Evolutionary conservation across 306 rosid genomes (phyloP).

Genomic region (Citrullus colocynthis): DNA sequence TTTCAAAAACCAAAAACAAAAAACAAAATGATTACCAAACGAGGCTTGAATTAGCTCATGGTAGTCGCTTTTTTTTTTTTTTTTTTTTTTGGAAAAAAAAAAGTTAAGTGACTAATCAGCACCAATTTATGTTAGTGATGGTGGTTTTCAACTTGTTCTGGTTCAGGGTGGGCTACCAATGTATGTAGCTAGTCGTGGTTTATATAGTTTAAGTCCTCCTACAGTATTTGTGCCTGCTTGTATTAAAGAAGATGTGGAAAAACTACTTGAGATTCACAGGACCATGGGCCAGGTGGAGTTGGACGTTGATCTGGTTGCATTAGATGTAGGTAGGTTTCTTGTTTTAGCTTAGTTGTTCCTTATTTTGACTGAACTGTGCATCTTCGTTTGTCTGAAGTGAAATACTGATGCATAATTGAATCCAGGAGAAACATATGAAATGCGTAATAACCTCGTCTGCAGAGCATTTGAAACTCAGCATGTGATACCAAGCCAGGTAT

Average conservation of each 20-base stretch:
- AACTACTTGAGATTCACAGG: constrained; percentile 72
- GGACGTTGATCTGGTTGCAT: constrained; percentile 64
- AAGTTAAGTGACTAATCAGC: background rate
- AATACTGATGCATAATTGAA: constrained; percentile 18
- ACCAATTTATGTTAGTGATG: constrained; percentile 4
- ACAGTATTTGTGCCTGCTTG: constrained; percentile 87
- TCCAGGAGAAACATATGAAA: constrained; percentile 91
- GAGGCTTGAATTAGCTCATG: background rate
- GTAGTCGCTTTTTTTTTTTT: background rate
- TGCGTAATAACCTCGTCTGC: constrained; percentile 80
- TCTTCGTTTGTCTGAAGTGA: background rate
- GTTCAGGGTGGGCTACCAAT: constrained; percentile 90
- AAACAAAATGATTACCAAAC: no score
- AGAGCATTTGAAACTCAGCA: constrained; percentile 90
- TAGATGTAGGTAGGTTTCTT: constrained; percentile 65
- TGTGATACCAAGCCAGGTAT: constrained; percentile 92
- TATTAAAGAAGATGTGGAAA: constrained; percentile 78
- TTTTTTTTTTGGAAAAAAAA: background rate
- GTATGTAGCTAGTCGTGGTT: constrained; percentile 87
- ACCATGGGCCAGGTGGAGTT: constrained; percentile 76
- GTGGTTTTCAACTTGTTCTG: constrained; percentile 5
- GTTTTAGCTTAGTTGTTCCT: constrained; percentile 10
- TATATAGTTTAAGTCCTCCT: constrained; percentile 78
- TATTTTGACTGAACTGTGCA: background rate
- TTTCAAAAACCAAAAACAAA: no score